A percentile compares a stretch with the other conserved stretches of the same genome.
These are phyloP conservation scores for Malassezia sp. DNA, from an alignment of 1,284 basidiomycete genomes.

Conservation along the genomic window DNA sequence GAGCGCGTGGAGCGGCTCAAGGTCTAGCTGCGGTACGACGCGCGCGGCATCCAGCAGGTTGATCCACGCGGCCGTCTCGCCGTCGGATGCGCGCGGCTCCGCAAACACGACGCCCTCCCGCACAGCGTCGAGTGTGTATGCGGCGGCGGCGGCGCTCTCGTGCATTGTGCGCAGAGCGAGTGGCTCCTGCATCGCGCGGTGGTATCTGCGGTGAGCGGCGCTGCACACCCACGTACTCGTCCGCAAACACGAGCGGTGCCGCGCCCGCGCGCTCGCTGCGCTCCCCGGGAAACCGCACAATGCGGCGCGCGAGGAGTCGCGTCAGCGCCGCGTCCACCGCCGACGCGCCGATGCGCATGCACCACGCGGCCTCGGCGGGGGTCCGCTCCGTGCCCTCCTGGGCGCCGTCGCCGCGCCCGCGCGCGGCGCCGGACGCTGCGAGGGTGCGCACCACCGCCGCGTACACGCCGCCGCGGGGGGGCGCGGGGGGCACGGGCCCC, in stretches of 20 bases:
- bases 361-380: neutral
- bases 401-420: too few relatives aligned
- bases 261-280: neutral
- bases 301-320: constrained; percentile 14
- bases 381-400: too few relatives aligned
- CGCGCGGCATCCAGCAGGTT: constrained; percentile 1
- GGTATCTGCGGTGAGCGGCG: too few relatives aligned
- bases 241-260: constrained; percentile 10
- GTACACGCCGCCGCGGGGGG: neutral
- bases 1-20: constrained; percentile 4
- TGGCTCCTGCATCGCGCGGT: neutral
- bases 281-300: constrained; percentile 2
- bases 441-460: too few relatives aligned
- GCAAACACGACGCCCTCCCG: neutral
- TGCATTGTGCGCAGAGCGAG: neutral
- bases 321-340: constrained; percentile 21
- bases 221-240: too few relatives aligned
- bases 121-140: neutral
- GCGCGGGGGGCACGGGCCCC: neutral
- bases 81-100: constrained; percentile 9
- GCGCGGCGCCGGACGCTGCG: too few relatives aligned
- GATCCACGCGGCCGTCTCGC: constrained; percentile 15
- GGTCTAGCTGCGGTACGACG: constrained; percentile 3
- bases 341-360: constrained; percentile 6
- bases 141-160: neutral